Base-by-base conservation (phyloP, 2,329 filamentous ascomycete species). In the Cytospora piceae region DNA sequence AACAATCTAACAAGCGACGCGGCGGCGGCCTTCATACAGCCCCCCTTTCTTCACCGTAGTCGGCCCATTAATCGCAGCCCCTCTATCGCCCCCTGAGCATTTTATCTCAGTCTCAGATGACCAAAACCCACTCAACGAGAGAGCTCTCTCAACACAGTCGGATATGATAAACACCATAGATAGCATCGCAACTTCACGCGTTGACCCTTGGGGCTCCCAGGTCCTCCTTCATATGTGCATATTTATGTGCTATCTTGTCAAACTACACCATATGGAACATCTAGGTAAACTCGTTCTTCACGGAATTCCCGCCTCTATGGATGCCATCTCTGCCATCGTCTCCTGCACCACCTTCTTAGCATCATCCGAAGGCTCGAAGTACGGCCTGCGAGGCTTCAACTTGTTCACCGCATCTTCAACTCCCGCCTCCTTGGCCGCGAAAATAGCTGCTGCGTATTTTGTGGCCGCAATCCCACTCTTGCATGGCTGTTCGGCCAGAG, bases 381-480 rank as follows among this genome's bases (percentile, higher is more conserved):
- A 91, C n/a, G 89, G 88, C 65, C 82, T 80, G 63, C 88, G 79
- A 0, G 87, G 87, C 73, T 76, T 78, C 74, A 90, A 73, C 75
- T 85, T 84, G 73, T 82, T 79, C 74, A 83, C 83, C 2, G 87
- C 86, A 1, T 81, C 82, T 66, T 85, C 81, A 46, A 91, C 84
- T 0, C 86, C 87, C 1, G 88, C 88, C 60, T 77, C 74, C 64
- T 75, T 81, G 1, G 87, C 89, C 39, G 85, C 85, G 69, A 83
- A 86, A 37, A 87, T 76, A 3, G 85, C 82, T 0, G 86, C 87
- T 0, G 88, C 89, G 72, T 89, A 90, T 77, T 92, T 91, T n/a
- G 85, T 86, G 2, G 82, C 81, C 11, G 87, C 87, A 70, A 91
- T 89, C 7, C 89, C 89, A 14, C 82, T 81, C 76, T 91, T 91